Base-by-base conservation (phyloP, 2,329 filamentous ascomycete species). In the Penicillium sp. region DNA sequence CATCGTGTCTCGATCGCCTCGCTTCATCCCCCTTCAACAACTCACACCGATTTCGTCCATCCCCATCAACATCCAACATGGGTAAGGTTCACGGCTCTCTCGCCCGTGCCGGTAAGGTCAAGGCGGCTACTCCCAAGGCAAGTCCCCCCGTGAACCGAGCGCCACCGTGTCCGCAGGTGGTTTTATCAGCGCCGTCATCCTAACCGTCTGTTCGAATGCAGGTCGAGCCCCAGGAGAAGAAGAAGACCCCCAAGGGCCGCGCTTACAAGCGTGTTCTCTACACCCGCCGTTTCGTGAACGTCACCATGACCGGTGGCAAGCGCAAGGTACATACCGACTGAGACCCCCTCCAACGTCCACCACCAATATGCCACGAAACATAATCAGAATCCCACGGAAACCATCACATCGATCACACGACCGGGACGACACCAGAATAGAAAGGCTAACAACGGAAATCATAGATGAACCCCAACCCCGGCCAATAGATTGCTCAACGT, bases 241-340 rank as follows among this genome's bases (percentile, higher is more conserved):
- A 87, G 78, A 96, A 97, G 87, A 81, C 78, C 66, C 89, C 91
- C 72, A 96, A 96, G 85, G 91, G 91, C 71, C 89, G 91, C 71
- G 91, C 91, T 65, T 89, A 93, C 79, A 97, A 97, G 89, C 84
- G 91, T 70, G 84, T 94, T 74, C 84, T 82, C 74, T 96, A 96
- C 84, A 95, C 89, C 66, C 87, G 91, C 74, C 89, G 91, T 69
- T 97, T 97, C 80, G 90, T 97, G 65, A 96, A 97, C 78, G 89
- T 97, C 72, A 93, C 88, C 69, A 82, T 95, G 77, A 94, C 90
- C 61, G 90, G 89, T 75, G 91, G 91, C 79, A 97, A 97, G 90
- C 82, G 91, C 77, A 96, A 96, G 89, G 89, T 93, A 75, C 70
- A 57, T 58, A 45, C 40, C 49, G 44, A 54, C 38, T 56, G 42